phyloP scores from a whole-genome alignment of 768 basidiomycete species.

The Cyathus striatus region DNA sequence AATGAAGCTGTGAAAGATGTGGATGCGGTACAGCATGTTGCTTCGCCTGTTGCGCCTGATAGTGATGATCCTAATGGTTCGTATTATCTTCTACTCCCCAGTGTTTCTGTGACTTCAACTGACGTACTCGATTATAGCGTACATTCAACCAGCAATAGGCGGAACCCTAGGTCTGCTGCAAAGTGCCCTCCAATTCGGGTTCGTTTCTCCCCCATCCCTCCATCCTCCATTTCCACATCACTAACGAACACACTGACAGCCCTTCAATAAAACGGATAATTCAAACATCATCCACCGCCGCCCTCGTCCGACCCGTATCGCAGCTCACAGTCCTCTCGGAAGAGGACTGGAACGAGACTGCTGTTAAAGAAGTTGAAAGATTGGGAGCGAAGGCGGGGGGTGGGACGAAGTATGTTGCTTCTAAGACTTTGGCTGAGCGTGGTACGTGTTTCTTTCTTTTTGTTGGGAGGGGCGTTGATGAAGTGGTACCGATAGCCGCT shows the following conservation, averaged over 20 bases:
- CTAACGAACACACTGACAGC: not conserved
- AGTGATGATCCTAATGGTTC: constrained; percentile 26
- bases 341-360: constrained; percentile 1
- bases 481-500: constrained; percentile 18
- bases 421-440: constrained; percentile 1
- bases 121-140: not conserved
- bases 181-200: constrained; percentile 35
- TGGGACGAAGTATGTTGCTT: not conserved
- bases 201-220: constrained; percentile 2
- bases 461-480: not conserved
- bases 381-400: not conserved
- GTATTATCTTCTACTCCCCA: not conserved
- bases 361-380: not conserved
- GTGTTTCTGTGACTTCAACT: not conserved
- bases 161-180: constrained; percentile 36
- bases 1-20: constrained; percentile 68
- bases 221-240: not conserved
- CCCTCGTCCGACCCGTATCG: not conserved
- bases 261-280: not conserved
- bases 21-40: constrained; percentile 58
- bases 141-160: constrained; percentile 28
- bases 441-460: not conserved
- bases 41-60: constrained; percentile 49
- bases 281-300: not conserved
- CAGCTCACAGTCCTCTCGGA: not conserved